phyloP scores from a whole-genome alignment of 768 basidiomycete species.

The Leccinum rimulosum region DNA sequence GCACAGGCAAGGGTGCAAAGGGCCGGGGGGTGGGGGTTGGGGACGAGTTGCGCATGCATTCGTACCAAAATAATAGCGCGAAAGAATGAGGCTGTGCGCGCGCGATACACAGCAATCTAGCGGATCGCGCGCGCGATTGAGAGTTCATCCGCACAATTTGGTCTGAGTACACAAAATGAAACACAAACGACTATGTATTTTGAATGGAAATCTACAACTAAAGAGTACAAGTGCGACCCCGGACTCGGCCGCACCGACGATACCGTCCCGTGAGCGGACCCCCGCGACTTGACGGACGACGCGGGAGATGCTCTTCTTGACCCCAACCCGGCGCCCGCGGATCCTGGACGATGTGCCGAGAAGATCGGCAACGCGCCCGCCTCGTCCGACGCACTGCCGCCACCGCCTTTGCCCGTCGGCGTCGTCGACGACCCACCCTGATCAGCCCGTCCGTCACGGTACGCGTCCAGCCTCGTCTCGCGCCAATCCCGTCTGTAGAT shows the following conservation, averaged over 20 bases:
- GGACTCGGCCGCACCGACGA: conserved; percentile 48
- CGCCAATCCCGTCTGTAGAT: conserved; percentile 76
- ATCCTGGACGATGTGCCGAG: conserved; percentile 15
- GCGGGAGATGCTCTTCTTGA: conserved; percentile 45
- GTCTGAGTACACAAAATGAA: too few species aligned
- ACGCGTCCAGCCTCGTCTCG: conserved; percentile 51
- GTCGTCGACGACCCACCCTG: conserved; percentile 1
- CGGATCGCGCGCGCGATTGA: too few species aligned
- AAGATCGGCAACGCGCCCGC: conserved; percentile 28
- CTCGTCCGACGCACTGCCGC: conserved; percentile 25
- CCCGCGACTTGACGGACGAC: conserved; percentile 47
- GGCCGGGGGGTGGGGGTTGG: too few species aligned
- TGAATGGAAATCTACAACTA: too few species aligned
- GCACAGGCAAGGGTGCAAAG: too few species aligned
- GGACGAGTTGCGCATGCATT: too few species aligned
- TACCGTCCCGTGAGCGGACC: conserved; percentile 28
- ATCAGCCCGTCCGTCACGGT: conserved; percentile 14
- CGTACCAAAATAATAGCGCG: too few species aligned
- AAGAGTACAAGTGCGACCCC: conserved; percentile 23
- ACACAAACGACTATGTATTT: too few species aligned
- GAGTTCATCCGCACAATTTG: too few species aligned
- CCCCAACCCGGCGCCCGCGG: conserved; percentile 11
- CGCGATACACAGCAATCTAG: too few species aligned
- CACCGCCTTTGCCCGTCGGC: conserved; percentile 7
- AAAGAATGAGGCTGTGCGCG: too few species aligned